Percentiles rank a stretch among this genome's conserved stretches.
phyloP scores from a whole-genome alignment of 2,329 filamentous ascomycete genomes.

The Colletotrichum sojae region DNA sequence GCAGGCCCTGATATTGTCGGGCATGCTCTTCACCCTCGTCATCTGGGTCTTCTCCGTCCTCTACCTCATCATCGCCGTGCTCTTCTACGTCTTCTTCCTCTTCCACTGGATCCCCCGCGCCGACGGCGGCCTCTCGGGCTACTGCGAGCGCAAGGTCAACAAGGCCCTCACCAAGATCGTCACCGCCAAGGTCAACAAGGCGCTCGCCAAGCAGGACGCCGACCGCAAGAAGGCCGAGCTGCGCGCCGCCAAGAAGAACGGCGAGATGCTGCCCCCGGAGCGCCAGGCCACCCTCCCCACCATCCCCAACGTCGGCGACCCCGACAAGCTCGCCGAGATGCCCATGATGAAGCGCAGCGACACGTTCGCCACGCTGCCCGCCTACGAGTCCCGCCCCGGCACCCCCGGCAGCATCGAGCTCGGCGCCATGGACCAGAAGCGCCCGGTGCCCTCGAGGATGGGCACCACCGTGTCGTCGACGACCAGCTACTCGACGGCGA shows the following conservation, averaged over 20 bases:
- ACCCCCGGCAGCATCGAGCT: conserved; percentile 69
- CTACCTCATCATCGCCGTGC: conserved; percentile 78
- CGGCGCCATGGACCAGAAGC: conserved; percentile 66
- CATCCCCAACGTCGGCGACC: conserved; percentile 63
- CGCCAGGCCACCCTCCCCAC: conserved; percentile 79
- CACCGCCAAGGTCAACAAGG: conserved; percentile 88
- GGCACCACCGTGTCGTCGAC: conserved; percentile 71
- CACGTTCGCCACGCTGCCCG: conserved; percentile 73
- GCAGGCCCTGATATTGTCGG: conserved; percentile 86
- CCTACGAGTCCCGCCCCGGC: conserved; percentile 72
- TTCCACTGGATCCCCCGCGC: conserved; percentile 90
- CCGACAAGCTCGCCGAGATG: conserved; percentile 69
- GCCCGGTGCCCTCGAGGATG: conserved; percentile 61
- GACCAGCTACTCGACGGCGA: conserved; percentile 74
- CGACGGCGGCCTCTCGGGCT: conserved; percentile 85
- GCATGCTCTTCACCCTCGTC: conserved; percentile 93
- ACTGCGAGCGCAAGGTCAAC: conserved; percentile 94
- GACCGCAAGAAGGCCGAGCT: conserved; percentile 67
- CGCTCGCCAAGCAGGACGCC: conserved; percentile 82
- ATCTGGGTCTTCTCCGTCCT: conserved; percentile 90
- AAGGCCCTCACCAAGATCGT: conserved; percentile 88
- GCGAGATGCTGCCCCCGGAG: conserved; percentile 62
- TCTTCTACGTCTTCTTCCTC: conserved; percentile 90
- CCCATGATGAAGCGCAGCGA: conserved; percentile 72
- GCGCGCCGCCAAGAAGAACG: conserved; percentile 67